Conservation (phyloP, 2,329 filamentous ascomycete species). For the Aspergillus ruber region DNA sequence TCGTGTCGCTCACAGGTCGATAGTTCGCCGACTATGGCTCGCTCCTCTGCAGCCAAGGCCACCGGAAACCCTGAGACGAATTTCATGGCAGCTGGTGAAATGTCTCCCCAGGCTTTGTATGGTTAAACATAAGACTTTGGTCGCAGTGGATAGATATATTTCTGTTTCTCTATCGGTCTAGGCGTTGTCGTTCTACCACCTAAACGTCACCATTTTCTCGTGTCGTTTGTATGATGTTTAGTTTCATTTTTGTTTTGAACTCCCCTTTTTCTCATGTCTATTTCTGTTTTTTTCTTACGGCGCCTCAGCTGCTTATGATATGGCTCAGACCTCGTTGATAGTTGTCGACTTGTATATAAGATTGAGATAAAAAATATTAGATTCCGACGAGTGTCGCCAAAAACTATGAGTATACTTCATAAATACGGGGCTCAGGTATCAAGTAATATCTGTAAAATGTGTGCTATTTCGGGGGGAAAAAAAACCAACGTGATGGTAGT, state of each 20-base stretch:
- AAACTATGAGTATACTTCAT: background rate
- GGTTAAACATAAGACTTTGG: constrained; percentile 20
- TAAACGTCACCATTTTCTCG: constrained; percentile 22
- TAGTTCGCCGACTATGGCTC: constrained; percentile 96
- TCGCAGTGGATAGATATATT: constrained; percentile 15
- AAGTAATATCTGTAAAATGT: no score
- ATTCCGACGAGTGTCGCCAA: background rate
- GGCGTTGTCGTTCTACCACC: constrained; percentile 33
- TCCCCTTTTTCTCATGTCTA: constrained; percentile 12
- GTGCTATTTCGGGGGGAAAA: background rate
- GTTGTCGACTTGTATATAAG: constrained; percentile 33
- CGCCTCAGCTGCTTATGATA: constrained; percentile 16
- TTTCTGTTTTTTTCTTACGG: constrained; percentile 17
- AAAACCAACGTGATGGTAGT: background rate
- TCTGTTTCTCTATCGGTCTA: constrained; percentile 26
- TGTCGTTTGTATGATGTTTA: constrained; percentile 16
- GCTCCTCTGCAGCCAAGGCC: constrained; percentile 89
- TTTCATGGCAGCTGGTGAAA: constrained; percentile 65
- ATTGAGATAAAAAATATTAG: constrained; percentile 12
- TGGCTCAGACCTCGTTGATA: constrained; percentile 17
- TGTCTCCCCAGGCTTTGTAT: constrained; percentile 35
- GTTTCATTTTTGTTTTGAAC: constrained; percentile 17
- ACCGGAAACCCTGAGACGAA: constrained; percentile 71
- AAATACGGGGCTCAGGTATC: no score
- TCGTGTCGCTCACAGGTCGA: constrained; percentile 9